These are phyloP conservation scores for Neurospora terricola DNA, from an alignment of 495 filamentous ascomycete species.

Conservation along the genomic window DNA sequence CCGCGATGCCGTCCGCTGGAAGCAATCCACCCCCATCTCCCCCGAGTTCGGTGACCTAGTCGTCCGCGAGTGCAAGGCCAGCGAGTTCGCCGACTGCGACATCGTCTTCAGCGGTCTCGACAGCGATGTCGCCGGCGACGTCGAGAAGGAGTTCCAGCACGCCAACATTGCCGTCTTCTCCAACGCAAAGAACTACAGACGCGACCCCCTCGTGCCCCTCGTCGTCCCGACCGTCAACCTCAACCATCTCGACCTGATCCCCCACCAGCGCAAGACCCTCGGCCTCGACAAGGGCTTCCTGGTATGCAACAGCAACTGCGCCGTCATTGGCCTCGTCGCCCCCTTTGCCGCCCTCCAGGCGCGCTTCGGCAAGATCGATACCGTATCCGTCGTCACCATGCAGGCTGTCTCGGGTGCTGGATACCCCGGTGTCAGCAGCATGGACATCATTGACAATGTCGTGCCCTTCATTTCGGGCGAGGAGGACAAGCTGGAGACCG, in stretches of 20 bases:
- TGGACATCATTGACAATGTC: conserved; percentile 69
- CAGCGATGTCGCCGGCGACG: conserved; percentile 70
- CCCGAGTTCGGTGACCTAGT: conserved; percentile 55
- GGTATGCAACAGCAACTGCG: conserved; percentile 86
- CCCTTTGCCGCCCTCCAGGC: conserved; percentile 77
- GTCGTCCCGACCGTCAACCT: conserved; percentile 81
- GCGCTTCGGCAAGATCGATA: conserved; percentile 62
- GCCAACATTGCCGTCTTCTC: conserved; percentile 74
- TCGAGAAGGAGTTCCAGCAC: conserved; percentile 73
- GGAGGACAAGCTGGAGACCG: conserved; percentile 79
- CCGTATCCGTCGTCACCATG: conserved; percentile 75
- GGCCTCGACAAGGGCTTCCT: conserved; percentile 67
- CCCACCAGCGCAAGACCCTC: conserved; percentile 58
- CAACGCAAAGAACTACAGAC: conserved; percentile 83
- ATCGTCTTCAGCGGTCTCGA: conserved; percentile 85
- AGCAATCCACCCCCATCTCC: conserved; percentile 67
- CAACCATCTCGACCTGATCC: conserved; percentile 66
- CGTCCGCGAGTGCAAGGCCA: conserved; percentile 64
- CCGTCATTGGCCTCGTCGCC: conserved; percentile 80
- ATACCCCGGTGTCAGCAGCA: conserved; percentile 76
- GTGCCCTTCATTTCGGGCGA: conserved; percentile 82
- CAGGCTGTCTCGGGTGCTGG: conserved; percentile 80
- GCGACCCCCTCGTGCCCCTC: conserved; percentile 71
- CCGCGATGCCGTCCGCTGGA: conserved; percentile 75
- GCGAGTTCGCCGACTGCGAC: conserved; percentile 71